Base-by-base conservation (phyloP, 208 protist genomes). In the Trypanosoma mega region DNA sequence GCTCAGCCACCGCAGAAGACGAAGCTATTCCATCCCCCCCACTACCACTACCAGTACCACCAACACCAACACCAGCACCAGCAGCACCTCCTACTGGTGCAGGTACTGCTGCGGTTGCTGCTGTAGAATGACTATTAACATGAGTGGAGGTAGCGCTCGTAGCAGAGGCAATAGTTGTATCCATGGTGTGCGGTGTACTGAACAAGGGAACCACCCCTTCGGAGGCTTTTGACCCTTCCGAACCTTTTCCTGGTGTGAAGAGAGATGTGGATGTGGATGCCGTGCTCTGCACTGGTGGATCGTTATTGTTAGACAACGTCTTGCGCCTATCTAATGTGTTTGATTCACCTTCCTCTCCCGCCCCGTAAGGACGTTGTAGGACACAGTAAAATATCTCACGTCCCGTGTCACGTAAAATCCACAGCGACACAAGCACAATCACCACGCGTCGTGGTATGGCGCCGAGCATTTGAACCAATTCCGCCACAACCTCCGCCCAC, bases 351-450 rank as follows among this genome's bases (percentile, higher is more conserved):
- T 74, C 9, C 33, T 26, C 23, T 20, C 34, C 27, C 1, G 18
- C 0, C 37, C 9, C 9, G n/a, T 21, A 16, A 8, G 78, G 78
- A 41, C 83, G 63, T 60, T 92, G 88, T 24, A 95, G 56, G 46
- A 90, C 75, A 77, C 78, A 90, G 48, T 83, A 62, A 63, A 95
- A 61, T 34, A 95, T 66, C 72, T 95, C 85, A 36, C 77, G 65
- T 33, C 84, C 85, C 6, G 30, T 18, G 51, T 87, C 80, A 54
- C 73, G 76, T 33, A 92, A 64, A 41, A 95, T 83, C 60, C 75
- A 85, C 24, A 78, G 71, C 44, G 85, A 92, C 2, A 92, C 49
- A 26, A 80, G 63, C 45, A 73, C 82, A 67, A 84, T 78, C 3
- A 80, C 85, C 11, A 57, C 29, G 1, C 48, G 24, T 36, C 26